Evolutionary conservation across 106 monocot genomes (phyloP).

Genomic region (Dioscorea dumetorum): DNA sequence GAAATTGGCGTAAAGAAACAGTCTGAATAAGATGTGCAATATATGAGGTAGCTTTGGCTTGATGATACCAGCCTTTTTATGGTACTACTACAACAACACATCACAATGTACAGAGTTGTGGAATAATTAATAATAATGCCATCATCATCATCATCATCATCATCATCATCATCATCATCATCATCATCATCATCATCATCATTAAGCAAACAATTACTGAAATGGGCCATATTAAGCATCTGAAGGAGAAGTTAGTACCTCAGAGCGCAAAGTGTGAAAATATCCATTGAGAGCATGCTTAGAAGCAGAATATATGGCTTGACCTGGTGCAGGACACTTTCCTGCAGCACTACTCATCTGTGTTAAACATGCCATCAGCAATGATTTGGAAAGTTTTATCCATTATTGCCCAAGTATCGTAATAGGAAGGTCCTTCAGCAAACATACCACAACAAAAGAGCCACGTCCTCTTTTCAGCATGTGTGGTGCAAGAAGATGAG

Average conservation of each 20-base stretch:
- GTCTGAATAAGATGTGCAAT: no score
- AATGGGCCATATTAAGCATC: slow-evolving; percentile 14
- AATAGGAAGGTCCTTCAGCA: background rate
- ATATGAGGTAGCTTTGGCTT: no score
- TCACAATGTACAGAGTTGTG: no score
- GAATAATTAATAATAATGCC: no score
- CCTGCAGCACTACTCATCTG: slow-evolving; percentile 95
- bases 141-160: background rate
- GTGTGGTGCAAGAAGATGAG: slow-evolving; percentile 75
- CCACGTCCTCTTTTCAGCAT: slow-evolving; percentile 86
- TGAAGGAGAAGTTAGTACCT: slow-evolving; percentile 48
- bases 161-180: no score
- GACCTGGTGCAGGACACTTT: slow-evolving; percentile 87
- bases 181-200: background rate
- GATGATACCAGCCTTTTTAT: no score
- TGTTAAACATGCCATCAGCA: slow-evolving; percentile 14
- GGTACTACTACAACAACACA: no score
- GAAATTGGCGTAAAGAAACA: no score
- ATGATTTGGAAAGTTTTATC: background rate
- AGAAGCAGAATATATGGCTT: slow-evolving; percentile 87
- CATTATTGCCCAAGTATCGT: background rate
- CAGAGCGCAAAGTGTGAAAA: slow-evolving; percentile 86
- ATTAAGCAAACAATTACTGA: background rate
- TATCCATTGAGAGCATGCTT: slow-evolving; percentile 97
- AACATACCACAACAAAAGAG: slow-evolving; percentile 88